Evolutionary conservation across 805 yeast species (phyloP).

Genomic region (Clavispora santaluciae): DNA sequence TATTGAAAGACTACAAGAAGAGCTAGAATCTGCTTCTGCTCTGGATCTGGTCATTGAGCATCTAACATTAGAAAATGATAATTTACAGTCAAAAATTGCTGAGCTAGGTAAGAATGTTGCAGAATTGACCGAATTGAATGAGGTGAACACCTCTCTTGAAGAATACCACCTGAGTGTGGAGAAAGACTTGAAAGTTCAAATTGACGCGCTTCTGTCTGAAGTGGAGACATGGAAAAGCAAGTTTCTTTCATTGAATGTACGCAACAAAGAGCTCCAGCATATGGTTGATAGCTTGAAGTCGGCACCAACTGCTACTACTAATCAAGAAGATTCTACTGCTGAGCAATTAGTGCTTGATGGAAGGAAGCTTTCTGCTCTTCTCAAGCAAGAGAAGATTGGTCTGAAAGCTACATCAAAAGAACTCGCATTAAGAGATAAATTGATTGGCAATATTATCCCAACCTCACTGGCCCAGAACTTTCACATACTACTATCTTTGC

Average conservation of each 20-base stretch:
- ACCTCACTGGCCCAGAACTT: not conserved
- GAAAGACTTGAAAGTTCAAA: slow-evolving; percentile 36
- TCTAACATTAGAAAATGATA: slow-evolving; percentile 32
- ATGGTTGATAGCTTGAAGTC: not conserved
- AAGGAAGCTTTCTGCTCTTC: not conserved
- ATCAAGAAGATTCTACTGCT: not conserved
- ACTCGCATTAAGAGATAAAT: not conserved
- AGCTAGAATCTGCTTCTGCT: slow-evolving; percentile 30
- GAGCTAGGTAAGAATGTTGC: slow-evolving; percentile 32
- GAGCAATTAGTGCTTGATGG: not conserved
- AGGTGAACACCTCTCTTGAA: slow-evolving; percentile 48
- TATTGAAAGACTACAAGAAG: slow-evolving; percentile 24
- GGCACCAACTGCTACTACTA: not conserved
- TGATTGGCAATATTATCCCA: not conserved
- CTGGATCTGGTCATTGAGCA: slow-evolving; percentile 33
- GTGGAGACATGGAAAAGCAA: slow-evolving; percentile 6
- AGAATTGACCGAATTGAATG: slow-evolving; percentile 47
- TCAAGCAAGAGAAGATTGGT: not conserved
- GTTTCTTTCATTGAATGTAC: not conserved
- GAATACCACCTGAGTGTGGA: slow-evolving; percentile 41
- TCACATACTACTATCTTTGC: not conserved
- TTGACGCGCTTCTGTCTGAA: slow-evolving; percentile 19
- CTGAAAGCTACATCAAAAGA: not conserved
- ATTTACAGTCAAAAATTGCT: slow-evolving; percentile 28
- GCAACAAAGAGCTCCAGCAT: not conserved